A percentile compares a stretch with the other conserved stretches of the same genome.
phyloP scores from a whole-genome alignment of 2,329 filamentous ascomycete species.

The Aspergillus versicolor region DNA sequence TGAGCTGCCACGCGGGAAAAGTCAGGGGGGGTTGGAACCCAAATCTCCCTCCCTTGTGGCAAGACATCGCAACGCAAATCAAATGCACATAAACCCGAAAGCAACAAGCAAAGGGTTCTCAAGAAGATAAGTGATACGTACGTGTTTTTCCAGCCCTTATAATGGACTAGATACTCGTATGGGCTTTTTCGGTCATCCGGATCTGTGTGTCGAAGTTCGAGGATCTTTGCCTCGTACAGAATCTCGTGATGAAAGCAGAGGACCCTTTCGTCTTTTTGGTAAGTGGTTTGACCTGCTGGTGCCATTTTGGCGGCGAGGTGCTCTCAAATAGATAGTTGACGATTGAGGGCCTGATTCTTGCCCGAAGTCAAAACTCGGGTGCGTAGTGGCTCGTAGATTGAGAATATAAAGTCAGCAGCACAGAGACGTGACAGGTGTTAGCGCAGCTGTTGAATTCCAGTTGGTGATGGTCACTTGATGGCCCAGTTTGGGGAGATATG shows the following conservation, averaged over 20 bases:
- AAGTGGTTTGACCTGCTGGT: slow-evolving; percentile 55
- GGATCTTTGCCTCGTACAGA: slow-evolving; percentile 94
- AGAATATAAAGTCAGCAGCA: background rate
- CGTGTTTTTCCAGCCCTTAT: slow-evolving; percentile 99
- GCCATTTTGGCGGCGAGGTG: slow-evolving; percentile 52
- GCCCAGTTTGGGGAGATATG: background rate
- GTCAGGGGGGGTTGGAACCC: background rate
- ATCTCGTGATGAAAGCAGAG: slow-evolving; percentile 97
- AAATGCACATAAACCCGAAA: background rate
- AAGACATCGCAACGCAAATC: background rate
- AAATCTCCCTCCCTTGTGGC: background rate
- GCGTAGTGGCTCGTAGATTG: background rate
- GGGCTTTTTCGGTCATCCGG: slow-evolving; percentile 67
- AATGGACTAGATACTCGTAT: slow-evolving; percentile 90
- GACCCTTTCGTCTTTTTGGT: slow-evolving; percentile 79
- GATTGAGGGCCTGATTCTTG: background rate
- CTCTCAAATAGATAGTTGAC: background rate
- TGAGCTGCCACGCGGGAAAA: slow-evolving; percentile 1
- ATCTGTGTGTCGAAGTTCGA: slow-evolving; percentile 69
- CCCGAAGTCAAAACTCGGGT: background rate
- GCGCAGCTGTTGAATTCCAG: background rate
- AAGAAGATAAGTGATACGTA: slow-evolving; percentile 44
- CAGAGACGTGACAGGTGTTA: background rate
- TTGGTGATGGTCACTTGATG: background rate
- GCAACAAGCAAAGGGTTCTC: background rate